Percentiles rank a stretch among this genome's conserved stretches.
Conservation (phyloP, 2,329 filamentous ascomycete genomes). For the Fusarium protoensiforme region DNA sequence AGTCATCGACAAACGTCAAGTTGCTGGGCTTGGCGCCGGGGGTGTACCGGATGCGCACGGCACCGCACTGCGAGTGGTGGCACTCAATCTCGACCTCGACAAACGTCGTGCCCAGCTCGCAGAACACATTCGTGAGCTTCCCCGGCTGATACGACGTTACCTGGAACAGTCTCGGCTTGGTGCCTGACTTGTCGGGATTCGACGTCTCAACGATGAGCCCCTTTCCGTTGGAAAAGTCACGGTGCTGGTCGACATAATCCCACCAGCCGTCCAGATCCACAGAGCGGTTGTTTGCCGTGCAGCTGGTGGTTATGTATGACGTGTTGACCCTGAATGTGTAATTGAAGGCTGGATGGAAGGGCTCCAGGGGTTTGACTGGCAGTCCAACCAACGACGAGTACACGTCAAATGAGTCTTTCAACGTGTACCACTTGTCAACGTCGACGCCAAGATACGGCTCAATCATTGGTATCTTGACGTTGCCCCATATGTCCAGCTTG, state of each 20-base stretch:
- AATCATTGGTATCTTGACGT: constrained; percentile 10
- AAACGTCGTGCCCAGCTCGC: not conserved
- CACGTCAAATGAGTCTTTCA: not conserved
- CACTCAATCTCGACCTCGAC: constrained; percentile 8
- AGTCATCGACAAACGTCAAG: not conserved
- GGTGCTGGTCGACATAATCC: not conserved
- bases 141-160: not conserved
- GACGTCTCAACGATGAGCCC: not conserved
- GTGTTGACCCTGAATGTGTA: not conserved
- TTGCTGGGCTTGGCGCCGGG: not conserved
- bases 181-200: not conserved
- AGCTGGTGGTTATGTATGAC: not conserved
- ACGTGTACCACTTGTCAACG: not conserved
- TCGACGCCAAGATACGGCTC: not conserved
- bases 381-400: constrained; percentile 9
- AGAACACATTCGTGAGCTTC: not conserved
- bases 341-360: not conserved
- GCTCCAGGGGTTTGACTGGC: not conserved
- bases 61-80: not conserved
- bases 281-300: not conserved
- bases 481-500: not conserved
- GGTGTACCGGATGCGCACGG: not conserved
- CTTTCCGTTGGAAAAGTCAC: not conserved
- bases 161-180: not conserved
- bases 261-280: not conserved